Evolutionary conservation across 306 rosid species (phyloP), one percentile per base, ranked within the genome.

Genomic region (Quercus aquifolioides): DNA sequence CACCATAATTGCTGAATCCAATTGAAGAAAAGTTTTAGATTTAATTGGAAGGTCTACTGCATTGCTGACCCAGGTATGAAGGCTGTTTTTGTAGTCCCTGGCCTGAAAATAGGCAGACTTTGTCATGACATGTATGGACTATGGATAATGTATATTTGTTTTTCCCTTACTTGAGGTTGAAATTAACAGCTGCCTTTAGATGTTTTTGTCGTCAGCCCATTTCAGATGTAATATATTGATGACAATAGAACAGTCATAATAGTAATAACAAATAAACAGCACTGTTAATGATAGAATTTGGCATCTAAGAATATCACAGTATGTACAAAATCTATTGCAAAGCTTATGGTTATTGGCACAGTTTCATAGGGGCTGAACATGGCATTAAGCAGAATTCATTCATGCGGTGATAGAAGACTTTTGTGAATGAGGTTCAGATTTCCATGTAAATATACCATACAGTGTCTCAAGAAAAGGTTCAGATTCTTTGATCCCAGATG

Each of bases 11-110:
- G 69, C 77, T 58, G 77, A 62, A 54, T 71, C 88, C 30, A 80
- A 83, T 84, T 77, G 17, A 81, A 64, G 81, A 73, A 10, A 79
- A 80, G 33, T 75, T 23, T 54, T 74, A 55, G 83, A 43, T 38
- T 74, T 73, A 33, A 83, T 69, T 85, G 73, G 71, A 76, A 74
- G 70, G 52, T 76, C 86, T 83, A 75, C 81, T 81, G 73, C 76
- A 30, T 59, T 18, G 73, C 43, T 83, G 56, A 52, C 75, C 13
- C 38, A 5, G 81, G 68, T 69, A 9, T 23, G 83, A 87, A 85
- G 82, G 74, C 75, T 74, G 30, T 74, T 83, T 88, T 83, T 69
- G 81, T 69, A 62, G 72, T 77, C 77, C 59, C 52, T 83, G 72
- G 78, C 82, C 86, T 79, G 17, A 69, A 75, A 71, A 69, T 33